A percentile compares a stretch with the other conserved stretches of the same genome.
These are phyloP conservation scores for Geoglossum cookeanum DNA, from an alignment of 2,329 filamentous ascomycete species.

Conservation along the genomic window DNA sequence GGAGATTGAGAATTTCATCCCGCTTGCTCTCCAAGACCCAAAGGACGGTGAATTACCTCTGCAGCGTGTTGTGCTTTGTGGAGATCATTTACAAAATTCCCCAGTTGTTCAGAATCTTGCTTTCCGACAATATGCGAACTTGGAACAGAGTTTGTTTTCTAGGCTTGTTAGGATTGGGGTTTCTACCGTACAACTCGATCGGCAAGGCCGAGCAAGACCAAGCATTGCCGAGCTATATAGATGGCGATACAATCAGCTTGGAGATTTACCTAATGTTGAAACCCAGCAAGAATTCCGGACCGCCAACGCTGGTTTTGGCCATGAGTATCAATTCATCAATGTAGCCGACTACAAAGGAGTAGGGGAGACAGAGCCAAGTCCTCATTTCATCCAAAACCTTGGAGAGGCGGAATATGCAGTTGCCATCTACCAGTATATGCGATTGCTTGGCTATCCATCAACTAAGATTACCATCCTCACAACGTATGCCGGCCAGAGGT, in stretches of 20 bases:
- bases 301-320: conserved; percentile 82
- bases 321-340: conserved; percentile 93
- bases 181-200: conserved; percentile 75
- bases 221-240: conserved; percentile 78
- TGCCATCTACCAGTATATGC: conserved; percentile 93
- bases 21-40: conserved; percentile 74
- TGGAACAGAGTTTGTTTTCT: conserved; percentile 90
- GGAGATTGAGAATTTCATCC: conserved; percentile 92
- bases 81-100: conserved; percentile 92
- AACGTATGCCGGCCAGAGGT: conserved; percentile 82
- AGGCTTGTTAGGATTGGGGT: conserved; percentile 79
- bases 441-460: conserved; percentile 78
- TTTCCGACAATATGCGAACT: conserved; percentile 84
- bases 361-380: conserved; percentile 75
- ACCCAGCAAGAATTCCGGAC: conserved; percentile 48
- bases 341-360: conserved; percentile 81
- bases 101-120: conserved; percentile 89
- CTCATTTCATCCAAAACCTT: conserved; percentile 90
- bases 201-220: conserved; percentile 78
- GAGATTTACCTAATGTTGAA: conserved; percentile 59
- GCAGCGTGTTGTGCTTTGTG: conserved; percentile 78
- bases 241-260: conserved; percentile 74
- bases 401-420: conserved; percentile 96
- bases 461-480: conserved; percentile 71
- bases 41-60: conserved; percentile 53